Conservation (phyloP, 2,329 filamentous ascomycete species). For the Dendrostoma leiphaemia region DNA sequence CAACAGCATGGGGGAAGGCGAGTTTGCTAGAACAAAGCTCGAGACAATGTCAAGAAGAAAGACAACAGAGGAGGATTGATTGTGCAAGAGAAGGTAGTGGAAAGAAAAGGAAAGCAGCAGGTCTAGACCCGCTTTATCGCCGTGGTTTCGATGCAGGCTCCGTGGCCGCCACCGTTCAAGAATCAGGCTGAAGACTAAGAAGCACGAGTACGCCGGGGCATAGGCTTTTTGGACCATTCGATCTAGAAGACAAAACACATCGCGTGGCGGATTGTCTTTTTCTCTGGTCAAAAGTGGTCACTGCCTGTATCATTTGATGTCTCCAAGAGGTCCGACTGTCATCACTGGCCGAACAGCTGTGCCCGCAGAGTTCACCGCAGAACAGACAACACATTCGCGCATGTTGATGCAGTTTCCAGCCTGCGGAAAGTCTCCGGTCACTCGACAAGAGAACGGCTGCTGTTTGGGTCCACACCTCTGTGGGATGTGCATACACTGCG, state of each 20-base stretch:
- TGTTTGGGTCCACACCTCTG: conserved; percentile 25
- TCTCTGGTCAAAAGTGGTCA: not conserved
- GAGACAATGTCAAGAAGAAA: not conserved
- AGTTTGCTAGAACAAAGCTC: not conserved
- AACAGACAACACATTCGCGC: no score
- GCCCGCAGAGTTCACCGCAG: not conserved
- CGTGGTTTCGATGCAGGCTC: conserved; percentile 6
- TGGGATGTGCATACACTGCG: conserved; percentile 23
- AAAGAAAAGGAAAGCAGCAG: conserved; percentile 6
- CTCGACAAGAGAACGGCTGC: conserved; percentile 25
- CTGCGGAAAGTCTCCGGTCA: conserved; percentile 32
- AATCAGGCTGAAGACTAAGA: not conserved
- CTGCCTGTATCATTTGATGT: not conserved
- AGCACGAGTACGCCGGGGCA: not conserved
- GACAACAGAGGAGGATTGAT: not conserved
- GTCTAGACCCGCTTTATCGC: conserved; percentile 10
- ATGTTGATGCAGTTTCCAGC: no score
- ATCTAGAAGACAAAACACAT: not conserved
- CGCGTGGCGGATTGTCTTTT: not conserved
- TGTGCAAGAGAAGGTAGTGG: not conserved
- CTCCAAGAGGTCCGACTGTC: not conserved
- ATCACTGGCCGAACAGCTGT: not conserved
- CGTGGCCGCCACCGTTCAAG: conserved; percentile 1
- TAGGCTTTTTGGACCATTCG: not conserved
- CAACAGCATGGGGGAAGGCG: not conserved